These are phyloP conservation scores for Leccinum disarticulatum DNA, from an alignment of 768 basidiomycete genomes.

Conservation along the genomic window DNA sequence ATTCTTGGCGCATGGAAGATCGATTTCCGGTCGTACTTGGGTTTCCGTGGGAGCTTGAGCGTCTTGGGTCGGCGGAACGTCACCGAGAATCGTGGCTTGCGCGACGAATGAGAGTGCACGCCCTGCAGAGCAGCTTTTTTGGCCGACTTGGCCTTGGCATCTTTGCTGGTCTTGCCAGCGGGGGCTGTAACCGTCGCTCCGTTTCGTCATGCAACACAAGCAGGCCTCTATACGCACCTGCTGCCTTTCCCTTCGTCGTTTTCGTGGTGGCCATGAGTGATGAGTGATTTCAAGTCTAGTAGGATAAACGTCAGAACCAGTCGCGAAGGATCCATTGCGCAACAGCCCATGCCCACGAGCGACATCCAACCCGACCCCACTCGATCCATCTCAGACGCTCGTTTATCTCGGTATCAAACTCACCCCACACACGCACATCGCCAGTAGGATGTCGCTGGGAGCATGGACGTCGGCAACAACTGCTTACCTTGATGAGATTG, in stretches of 20 bases:
- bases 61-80: constrained; percentile 98
- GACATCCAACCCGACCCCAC: constrained; percentile 20
- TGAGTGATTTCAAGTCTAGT: constrained; percentile 13
- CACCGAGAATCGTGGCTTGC: constrained; percentile 83
- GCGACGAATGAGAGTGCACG: constrained; percentile 66
- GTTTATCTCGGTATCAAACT: not conserved
- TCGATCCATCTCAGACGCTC: constrained; percentile 22
- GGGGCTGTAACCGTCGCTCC: constrained; percentile 1
- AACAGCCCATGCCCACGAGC: not conserved
- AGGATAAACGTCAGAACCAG: constrained; percentile 7
- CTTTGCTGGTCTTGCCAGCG: constrained; percentile 39
- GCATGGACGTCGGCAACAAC: not conserved
- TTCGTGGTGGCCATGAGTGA: constrained; percentile 65
- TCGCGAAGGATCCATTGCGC: not conserved
- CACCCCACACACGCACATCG: not conserved
- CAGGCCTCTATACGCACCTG: constrained; percentile 36
- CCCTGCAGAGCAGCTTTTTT: constrained; percentile 97
- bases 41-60: constrained; percentile 75
- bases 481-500: constrained; percentile 29
- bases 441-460: not conserved
- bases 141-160: constrained; percentile 84
- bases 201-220: constrained; percentile 26
- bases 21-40: constrained; percentile 95
- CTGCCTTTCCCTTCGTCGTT: constrained; percentile 60
- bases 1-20: constrained; percentile 90